Conservation (phyloP, 2,329 filamentous ascomycete genomes). For the Claviceps africana region DNA sequence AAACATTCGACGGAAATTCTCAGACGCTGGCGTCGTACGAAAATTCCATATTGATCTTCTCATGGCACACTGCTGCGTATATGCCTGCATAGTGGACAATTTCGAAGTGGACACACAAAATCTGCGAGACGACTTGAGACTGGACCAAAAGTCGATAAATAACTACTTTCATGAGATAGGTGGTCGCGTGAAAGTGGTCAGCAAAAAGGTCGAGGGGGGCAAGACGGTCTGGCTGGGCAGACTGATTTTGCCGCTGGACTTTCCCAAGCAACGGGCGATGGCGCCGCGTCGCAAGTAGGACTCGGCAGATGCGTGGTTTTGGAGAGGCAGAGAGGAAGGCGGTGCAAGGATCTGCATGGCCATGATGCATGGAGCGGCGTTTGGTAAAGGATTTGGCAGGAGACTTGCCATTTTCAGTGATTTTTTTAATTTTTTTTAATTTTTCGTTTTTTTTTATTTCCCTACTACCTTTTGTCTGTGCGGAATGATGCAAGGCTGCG, state of each 20-base stretch:
- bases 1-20: constrained; percentile 55
- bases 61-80: constrained; percentile 57
- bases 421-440: too few relatives aligned
- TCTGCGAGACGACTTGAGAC: constrained; percentile 54
- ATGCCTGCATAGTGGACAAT: constrained; percentile 58
- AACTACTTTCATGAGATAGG: constrained; percentile 68
- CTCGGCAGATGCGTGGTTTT: not conserved
- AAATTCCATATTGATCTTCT: constrained; percentile 61
- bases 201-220: constrained; percentile 47
- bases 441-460: not conserved
- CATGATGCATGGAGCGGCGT: constrained; percentile 6
- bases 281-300: constrained; percentile 16
- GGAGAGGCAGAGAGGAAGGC: not conserved
- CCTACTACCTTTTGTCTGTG: not conserved
- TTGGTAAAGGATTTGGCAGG: not conserved
- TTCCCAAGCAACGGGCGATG: constrained; percentile 49
- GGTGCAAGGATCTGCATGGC: not conserved
- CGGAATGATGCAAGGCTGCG: not conserved
- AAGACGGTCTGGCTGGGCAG: constrained; percentile 43
- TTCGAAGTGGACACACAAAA: constrained; percentile 58
- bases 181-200: constrained; percentile 46
- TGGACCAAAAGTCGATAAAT: constrained; percentile 57
- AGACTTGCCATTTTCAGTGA: not conserved
- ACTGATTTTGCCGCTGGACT: constrained; percentile 64
- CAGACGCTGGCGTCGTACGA: constrained; percentile 46